Evolutionary conservation across 1,139 yeast species (phyloP).

Genomic region (Hansenula sp.): DNA sequence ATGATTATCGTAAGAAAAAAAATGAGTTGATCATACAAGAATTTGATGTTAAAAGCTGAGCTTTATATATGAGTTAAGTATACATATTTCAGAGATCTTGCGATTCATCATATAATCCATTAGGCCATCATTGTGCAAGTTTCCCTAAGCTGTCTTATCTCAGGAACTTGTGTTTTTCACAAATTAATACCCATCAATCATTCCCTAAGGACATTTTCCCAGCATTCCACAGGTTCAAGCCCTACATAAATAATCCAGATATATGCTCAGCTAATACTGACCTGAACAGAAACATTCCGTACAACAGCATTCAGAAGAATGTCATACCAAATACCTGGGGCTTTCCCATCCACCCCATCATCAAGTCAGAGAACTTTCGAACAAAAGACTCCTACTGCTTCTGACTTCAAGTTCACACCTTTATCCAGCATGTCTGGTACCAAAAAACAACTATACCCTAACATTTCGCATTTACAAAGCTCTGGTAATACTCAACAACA

Average conservation of each 20-base stretch:
- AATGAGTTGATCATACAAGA: no score
- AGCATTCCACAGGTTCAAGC: no score
- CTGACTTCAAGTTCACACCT: conserved; percentile 17
- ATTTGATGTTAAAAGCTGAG: no score
- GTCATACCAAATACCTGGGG: conserved; percentile 13
- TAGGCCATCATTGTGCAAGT: no score
- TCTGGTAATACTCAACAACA: background rate
- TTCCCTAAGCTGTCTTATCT: no score
- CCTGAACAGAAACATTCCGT: background rate
- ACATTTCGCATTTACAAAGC: conserved; percentile 10
- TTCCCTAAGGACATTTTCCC: no score
- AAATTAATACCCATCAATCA: no score
- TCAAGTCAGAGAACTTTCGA: conserved; percentile 1
- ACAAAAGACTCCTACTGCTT: conserved; percentile 10
- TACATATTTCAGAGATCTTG: no score
- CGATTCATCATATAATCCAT: no score
- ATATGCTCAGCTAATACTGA: background rate
- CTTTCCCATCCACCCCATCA: conserved; percentile 14
- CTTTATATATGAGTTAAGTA: no score
- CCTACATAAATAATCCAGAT: background rate
- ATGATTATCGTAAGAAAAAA: no score
- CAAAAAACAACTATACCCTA: conserved; percentile 17
- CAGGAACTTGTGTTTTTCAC: no score
- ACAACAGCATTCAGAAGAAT: background rate
- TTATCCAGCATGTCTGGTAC: conserved; percentile 2